Conservation (phyloP, 2,329 filamentous ascomycete genomes). For the Colletotrichum phormii region DNA sequence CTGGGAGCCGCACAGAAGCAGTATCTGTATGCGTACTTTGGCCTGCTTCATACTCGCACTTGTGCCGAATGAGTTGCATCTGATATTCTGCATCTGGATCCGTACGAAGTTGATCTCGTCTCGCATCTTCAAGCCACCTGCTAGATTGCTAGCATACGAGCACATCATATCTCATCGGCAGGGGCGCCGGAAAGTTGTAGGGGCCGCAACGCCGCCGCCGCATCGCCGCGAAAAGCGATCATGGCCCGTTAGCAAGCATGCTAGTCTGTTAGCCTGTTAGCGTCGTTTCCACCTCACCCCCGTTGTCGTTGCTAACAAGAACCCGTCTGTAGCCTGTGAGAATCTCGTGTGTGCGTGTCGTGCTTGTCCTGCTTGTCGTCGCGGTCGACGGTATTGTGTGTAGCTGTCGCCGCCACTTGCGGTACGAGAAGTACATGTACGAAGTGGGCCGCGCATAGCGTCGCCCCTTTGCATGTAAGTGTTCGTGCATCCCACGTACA, state of each 20-base stretch:
- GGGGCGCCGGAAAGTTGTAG: slow-evolving; percentile 33
- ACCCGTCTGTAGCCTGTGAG: slow-evolving; percentile 26
- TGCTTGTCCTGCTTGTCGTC: not conserved
- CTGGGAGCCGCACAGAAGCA: not conserved
- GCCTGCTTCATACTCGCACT: not conserved
- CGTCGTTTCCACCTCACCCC: slow-evolving; percentile 27
- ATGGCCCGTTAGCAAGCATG: slow-evolving; percentile 27
- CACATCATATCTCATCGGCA: slow-evolving; percentile 28
- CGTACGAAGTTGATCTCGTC: slow-evolving; percentile 1
- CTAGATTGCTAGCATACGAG: slow-evolving; percentile 10
- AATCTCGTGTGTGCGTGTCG: slow-evolving; percentile 31
- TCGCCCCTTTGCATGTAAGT: slow-evolving; percentile 24
- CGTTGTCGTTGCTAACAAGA: slow-evolving; percentile 21
- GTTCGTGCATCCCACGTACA: slow-evolving; percentile 29
- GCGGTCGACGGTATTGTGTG: not conserved
- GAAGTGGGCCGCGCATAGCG: not conserved
- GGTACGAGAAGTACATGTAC: slow-evolving; percentile 14
- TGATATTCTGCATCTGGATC: not conserved
- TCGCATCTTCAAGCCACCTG: not conserved
- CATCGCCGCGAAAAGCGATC: slow-evolving; percentile 27
- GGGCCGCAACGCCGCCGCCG: slow-evolving; percentile 26
- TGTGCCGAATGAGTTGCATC: not conserved
- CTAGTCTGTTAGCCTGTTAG: slow-evolving; percentile 16
- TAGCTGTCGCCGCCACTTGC: slow-evolving; percentile 17
- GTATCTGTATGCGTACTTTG: not conserved